Base-by-base conservation (phyloP, 495 filamentous ascomycete genomes). In the Ramalina intermedia region DNA sequence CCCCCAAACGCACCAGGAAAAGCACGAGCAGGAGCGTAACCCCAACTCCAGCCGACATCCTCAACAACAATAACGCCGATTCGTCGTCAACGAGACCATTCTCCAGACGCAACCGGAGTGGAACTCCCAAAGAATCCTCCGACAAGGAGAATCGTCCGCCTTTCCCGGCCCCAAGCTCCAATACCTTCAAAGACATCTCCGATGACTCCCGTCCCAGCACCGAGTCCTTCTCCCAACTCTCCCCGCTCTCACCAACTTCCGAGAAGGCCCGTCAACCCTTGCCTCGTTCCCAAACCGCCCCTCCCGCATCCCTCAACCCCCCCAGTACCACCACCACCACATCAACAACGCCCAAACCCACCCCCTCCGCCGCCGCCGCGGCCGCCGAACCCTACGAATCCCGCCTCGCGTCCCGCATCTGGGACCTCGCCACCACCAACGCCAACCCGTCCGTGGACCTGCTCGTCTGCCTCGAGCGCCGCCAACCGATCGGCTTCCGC, bases 371-470 rank as follows among this genome's bases (percentile, higher is more conserved):
- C 13, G 24, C 49, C 14, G 41, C n/a, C 13, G 73, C 82, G 44
- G 73, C 82, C 43, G 73, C 73, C 44, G 86, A 89, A 58, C 75
- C 76, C 29, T 96, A 94, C 60, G 89, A 96, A 58, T 78, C 73
- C 47, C 78, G 87, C 3, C 78, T 99, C 13, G 96, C 91, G 1
- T 81, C 87, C 55, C 80, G 81, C 9, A 96, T 94, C 51, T 99
- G 91, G 91, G 83, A 89, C 43, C 74, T 89, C n/a, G 86, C 93
- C 8, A 96, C 89, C 0, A 81, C 81, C 2, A 81, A 87, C 46
- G 88, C 90, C 16, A 96, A 99, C 61, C 93, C 91, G 1, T 88
- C 90, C 2, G 82, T 94, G 12, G 91, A 99, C 63, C 65, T 99
- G 9, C 68, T 99, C 2, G 84, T 94, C 11, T 99, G 91, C 60